Evolutionary conservation across 2,329 filamentous ascomycete species (phyloP).

Genomic region (Clarireedia sp.): DNA sequence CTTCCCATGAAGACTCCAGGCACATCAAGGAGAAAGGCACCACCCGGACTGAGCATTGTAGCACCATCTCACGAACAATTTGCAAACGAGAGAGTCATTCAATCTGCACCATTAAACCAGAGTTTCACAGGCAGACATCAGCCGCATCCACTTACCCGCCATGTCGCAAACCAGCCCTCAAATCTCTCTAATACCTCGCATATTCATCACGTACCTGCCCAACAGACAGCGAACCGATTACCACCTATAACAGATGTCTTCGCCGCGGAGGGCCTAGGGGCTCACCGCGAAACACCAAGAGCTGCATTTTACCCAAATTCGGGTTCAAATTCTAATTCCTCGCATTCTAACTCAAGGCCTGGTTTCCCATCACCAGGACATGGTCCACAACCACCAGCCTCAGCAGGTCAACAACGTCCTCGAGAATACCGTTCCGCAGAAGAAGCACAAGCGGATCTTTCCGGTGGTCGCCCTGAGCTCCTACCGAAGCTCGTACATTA

Average conservation of each 20-base stretch:
- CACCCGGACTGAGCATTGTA: slow-evolving; percentile 88
- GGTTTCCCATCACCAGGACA: slow-evolving; percentile 67
- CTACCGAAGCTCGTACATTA: slow-evolving; percentile 94
- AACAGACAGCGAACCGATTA: slow-evolving; percentile 83
- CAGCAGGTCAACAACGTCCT: slow-evolving; percentile 48
- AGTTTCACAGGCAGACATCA: slow-evolving; percentile 89
- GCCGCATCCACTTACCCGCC: slow-evolving; percentile 66
- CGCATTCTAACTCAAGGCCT: slow-evolving; percentile 54
- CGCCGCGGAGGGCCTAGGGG: slow-evolving; percentile 62
- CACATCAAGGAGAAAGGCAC: slow-evolving; percentile 69
- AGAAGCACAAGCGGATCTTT: slow-evolving; percentile 83
- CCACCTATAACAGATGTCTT: slow-evolving; percentile 95
- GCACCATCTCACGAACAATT: slow-evolving; percentile 88
- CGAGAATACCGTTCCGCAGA: slow-evolving; percentile 94
- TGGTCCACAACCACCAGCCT: slow-evolving; percentile 42
- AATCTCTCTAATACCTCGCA: slow-evolving; percentile 78
- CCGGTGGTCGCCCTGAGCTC: slow-evolving; percentile 85
- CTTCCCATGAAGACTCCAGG: slow-evolving; percentile 58
- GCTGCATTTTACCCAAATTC: slow-evolving; percentile 20
- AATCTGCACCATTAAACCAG: slow-evolving; percentile 90
- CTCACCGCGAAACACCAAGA: slow-evolving; percentile 43
- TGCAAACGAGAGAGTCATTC: slow-evolving; percentile 87
- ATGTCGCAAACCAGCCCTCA: slow-evolving; percentile 73
- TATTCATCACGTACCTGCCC: slow-evolving; percentile 82
- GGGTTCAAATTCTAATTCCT: slow-evolving; percentile 44